These are phyloP conservation scores for Ensete glaucum DNA, from an alignment of 176 grass and related monocot species.

Conservation along the genomic window DNA sequence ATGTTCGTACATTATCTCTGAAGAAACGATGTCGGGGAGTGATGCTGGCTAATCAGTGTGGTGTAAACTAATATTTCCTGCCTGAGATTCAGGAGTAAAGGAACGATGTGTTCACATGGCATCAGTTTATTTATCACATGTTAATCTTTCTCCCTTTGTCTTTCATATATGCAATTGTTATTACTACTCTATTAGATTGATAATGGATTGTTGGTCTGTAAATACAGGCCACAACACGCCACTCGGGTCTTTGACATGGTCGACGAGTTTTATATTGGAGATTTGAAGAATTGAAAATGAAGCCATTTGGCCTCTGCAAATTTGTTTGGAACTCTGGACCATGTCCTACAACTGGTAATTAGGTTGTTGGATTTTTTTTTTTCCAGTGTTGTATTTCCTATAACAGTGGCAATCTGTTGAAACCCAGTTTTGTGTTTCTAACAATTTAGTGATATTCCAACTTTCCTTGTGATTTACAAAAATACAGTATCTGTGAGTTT, in stretches of 20 bases:
- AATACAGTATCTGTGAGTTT: too few species aligned
- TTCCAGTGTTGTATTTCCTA: neutral
- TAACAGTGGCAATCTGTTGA: neutral
- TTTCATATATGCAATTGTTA: too few species aligned
- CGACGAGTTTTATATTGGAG: constrained; percentile 70
- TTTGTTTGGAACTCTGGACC: neutral
- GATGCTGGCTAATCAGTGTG: neutral
- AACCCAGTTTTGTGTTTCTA: too few species aligned
- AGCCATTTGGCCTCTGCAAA: neutral
- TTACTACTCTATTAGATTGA: constrained; percentile 1
- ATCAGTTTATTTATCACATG: too few species aligned
- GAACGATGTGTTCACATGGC: neutral
- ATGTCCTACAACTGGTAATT: neutral
- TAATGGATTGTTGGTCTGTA: constrained; percentile 13
- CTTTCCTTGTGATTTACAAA: too few species aligned
- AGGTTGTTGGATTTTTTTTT: neutral
- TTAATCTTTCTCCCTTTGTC: too few species aligned
- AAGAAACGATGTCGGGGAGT: too few species aligned
- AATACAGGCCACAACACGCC: constrained; percentile 63
- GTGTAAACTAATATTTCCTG: neutral
- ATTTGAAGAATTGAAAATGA: constrained; percentile 36
- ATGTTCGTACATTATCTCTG: too few species aligned
- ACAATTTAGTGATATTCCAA: too few species aligned
- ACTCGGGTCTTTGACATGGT: constrained; percentile 81
- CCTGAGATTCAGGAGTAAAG: too few species aligned